Evolutionary conservation across 495 filamentous ascomycete species (phyloP).

Genomic region (Podospora appendiculata): DNA sequence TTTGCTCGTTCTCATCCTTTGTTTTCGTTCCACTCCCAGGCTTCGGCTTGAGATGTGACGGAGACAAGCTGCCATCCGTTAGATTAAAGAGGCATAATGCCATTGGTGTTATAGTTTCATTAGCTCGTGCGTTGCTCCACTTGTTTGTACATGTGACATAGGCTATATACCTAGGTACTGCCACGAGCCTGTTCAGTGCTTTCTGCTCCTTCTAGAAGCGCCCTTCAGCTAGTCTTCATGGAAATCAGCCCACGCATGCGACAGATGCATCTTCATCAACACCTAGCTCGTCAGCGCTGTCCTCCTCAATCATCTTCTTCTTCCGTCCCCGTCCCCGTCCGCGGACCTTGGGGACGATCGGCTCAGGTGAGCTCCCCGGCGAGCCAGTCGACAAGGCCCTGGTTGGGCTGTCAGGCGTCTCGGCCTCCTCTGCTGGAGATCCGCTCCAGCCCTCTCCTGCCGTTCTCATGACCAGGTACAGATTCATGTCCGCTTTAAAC

Average conservation of each 20-base stretch:
- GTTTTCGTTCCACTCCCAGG: constrained; percentile 8
- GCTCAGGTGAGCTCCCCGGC: constrained; percentile 1
- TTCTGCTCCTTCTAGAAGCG: no score
- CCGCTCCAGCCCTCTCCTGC: constrained; percentile 54
- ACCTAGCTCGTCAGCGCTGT: constrained; percentile 13
- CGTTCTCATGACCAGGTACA: constrained; percentile 55
- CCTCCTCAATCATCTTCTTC: constrained; percentile 10
- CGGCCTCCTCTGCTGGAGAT: constrained; percentile 12
- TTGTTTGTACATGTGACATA: neutral
- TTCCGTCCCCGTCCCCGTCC: constrained; percentile 5
- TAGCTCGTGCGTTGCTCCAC: neutral
- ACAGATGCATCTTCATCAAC: neutral
- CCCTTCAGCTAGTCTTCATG: no score
- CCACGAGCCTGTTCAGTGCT: no score
- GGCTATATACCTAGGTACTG: neutral
- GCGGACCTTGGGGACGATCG: constrained; percentile 2
- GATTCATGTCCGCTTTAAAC: constrained; percentile 63
- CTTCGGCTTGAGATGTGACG: constrained; percentile 6
- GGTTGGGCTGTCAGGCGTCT: neutral
- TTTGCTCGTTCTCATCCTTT: neutral
- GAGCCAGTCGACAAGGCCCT: neutral
- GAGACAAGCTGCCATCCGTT: neutral
- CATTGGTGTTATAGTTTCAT: neutral
- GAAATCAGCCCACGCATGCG: no score
- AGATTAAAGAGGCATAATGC: neutral